Conservation (phyloP, 1,284 basidiomycete species). For the Heterobasidion annosum region DNA sequence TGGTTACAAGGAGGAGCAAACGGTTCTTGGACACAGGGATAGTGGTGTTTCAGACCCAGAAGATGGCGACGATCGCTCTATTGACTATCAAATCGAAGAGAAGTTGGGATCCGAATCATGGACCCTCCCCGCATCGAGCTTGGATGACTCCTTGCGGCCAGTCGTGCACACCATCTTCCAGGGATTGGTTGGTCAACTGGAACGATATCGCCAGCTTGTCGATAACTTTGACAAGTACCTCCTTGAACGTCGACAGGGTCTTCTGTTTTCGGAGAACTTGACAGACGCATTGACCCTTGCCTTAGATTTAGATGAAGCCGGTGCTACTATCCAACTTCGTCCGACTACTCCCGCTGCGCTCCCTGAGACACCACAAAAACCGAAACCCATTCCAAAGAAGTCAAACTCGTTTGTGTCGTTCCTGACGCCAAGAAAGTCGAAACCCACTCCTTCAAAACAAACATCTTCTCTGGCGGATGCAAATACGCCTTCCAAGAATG, state of each 20-base stretch:
- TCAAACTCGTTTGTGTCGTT: conserved; percentile 66
- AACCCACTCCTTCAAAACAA: conserved; percentile 22
- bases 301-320: conserved; percentile 41
- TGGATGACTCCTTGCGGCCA: conserved; percentile 67
- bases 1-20: conserved; percentile 28
- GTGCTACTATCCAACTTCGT: conserved; percentile 9
- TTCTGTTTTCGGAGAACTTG: conserved; percentile 89
- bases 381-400: conserved; percentile 43
- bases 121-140: conserved; percentile 51
- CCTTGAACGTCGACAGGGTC: conserved; percentile 78
- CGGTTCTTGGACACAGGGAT: conserved; percentile 12
- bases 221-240: conserved; percentile 82
- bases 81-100: conserved; percentile 66
- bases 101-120: conserved; percentile 50
- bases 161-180: conserved; percentile 74
- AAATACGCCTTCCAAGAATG: conserved; percentile 34
- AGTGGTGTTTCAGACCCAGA: conserved; percentile 17
- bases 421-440: conserved; percentile 67
- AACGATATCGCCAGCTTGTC: conserved; percentile 67
- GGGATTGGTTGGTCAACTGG: conserved; percentile 70
- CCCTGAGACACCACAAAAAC: conserved; percentile 26
- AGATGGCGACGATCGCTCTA: conserved; percentile 66
- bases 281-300: conserved; percentile 79
- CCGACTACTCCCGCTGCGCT: conserved; percentile 10
- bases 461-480: conserved; percentile 25